These are phyloP conservation scores for Musa schizocarpa DNA, from an alignment of 176 grass and related monocot genomes.

Conservation along the genomic window DNA sequence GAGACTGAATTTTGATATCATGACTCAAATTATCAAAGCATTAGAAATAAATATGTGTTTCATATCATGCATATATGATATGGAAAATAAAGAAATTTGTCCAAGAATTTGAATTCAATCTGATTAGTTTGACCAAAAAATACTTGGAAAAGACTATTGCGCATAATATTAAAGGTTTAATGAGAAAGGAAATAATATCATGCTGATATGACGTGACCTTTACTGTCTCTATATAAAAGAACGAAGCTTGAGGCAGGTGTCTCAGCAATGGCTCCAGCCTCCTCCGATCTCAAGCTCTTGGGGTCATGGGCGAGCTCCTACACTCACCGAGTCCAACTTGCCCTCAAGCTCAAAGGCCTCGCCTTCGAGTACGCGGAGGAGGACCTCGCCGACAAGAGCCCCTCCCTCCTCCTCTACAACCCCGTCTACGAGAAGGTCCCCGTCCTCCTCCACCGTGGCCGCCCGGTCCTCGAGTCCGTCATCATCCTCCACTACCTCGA, in stretches of 20 bases:
- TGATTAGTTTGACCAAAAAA: too few relatives aligned
- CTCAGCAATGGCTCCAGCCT: background rate
- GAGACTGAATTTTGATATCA: too few relatives aligned
- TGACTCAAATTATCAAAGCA: too few relatives aligned
- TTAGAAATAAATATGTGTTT: too few relatives aligned
- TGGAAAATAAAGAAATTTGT: too few relatives aligned
- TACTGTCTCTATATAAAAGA: too few relatives aligned
- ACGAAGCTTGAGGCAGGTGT: background rate
- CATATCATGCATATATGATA: too few relatives aligned
- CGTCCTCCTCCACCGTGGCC: constrained; percentile 31
- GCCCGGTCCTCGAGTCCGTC: constrained; percentile 23
- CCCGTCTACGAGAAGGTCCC: constrained; percentile 43
- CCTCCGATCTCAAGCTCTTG: constrained; percentile 6
- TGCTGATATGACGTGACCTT: too few relatives aligned
- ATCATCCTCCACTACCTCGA: constrained; percentile 49
- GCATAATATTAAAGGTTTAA: too few relatives aligned
- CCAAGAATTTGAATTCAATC: too few relatives aligned
- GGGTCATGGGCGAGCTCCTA: constrained; percentile 24
- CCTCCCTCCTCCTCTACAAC: constrained; percentile 27
- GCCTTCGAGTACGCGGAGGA: constrained; percentile 45
- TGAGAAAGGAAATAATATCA: too few relatives aligned
- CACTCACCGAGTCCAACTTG: constrained; percentile 25
- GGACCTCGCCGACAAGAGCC: constrained; percentile 43
- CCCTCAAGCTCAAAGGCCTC: constrained; percentile 41
- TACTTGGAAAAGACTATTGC: too few relatives aligned